A percentile compares a stretch with the other conserved stretches of the same genome.
These are phyloP conservation scores for Nematocida displodere DNA, from an alignment of 371 early-diverging fungal species.

Conservation along the genomic window DNA sequence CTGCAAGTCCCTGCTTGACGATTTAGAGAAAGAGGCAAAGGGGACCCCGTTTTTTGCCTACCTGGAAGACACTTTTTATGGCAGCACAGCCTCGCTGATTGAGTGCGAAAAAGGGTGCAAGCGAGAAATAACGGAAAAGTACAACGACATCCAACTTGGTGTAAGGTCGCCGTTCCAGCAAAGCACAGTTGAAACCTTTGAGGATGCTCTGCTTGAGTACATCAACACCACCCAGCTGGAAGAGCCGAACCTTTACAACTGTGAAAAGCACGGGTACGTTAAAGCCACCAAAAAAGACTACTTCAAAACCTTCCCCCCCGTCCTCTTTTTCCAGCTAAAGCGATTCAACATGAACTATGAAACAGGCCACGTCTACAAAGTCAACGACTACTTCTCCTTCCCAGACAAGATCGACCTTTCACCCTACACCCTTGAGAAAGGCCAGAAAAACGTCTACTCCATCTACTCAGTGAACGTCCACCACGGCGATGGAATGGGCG, in stretches of 20 bases:
- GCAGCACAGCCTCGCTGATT: constrained; percentile 48
- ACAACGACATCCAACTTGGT: constrained; percentile 61
- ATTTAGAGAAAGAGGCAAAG: constrained; percentile 61
- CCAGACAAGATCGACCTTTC: constrained; percentile 78
- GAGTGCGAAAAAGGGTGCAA: constrained; percentile 59
- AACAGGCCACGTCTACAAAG: constrained; percentile 64
- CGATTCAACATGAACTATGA: constrained; percentile 84
- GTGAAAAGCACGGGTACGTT: constrained; percentile 86
- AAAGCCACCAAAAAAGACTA: constrained; percentile 88
- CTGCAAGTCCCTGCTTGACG: constrained; percentile 63
- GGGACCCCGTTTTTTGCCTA: constrained; percentile 46
- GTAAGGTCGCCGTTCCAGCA: constrained; percentile 39
- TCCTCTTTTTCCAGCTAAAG: constrained; percentile 89
- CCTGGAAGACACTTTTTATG: constrained; percentile 59
- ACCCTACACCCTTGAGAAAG: constrained; percentile 72
- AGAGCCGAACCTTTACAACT: constrained; percentile 91
- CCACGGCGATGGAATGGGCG: constrained; percentile 76
- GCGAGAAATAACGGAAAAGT: constrained; percentile 59
- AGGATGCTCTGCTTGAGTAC: constrained; percentile 83
- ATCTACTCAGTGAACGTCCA: constrained; percentile 81
- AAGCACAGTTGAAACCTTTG: constrained; percentile 63
- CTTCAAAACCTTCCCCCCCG: constrained; percentile 84
- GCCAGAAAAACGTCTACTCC: constrained; percentile 50
- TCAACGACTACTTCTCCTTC: constrained; percentile 93
- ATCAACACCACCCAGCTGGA: constrained; percentile 78